Percentiles rank a stretch among this genome's conserved stretches.
Evolutionary conservation across 257 asterid genomes (phyloP).

Genomic region (Pogostemon cablin): DNA sequence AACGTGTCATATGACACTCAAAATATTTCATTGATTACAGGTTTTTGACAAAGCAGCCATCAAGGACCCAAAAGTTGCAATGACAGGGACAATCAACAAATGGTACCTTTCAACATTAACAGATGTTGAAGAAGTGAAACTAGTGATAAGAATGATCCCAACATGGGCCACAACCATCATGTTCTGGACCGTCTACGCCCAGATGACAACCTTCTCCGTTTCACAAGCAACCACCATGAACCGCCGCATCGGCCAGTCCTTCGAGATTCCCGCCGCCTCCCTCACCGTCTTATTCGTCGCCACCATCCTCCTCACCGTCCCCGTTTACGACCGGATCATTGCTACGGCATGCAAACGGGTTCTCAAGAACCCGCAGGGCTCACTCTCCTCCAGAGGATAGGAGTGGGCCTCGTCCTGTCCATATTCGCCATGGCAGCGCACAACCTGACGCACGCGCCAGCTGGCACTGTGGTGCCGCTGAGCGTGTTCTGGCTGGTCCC

Average conservation of each 20-base stretch:
- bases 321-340: slow-evolving; percentile 59
- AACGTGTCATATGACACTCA: too few species aligned
- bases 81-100: slow-evolving; percentile 30
- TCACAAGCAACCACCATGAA: slow-evolving; percentile 82
- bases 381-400: slow-evolving; percentile 70
- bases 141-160: slow-evolving; percentile 73
- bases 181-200: slow-evolving; percentile 86
- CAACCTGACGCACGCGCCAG: slow-evolving; percentile 33
- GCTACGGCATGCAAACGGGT: slow-evolving; percentile 45
- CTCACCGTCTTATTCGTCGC: slow-evolving; percentile 75
- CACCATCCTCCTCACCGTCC: slow-evolving; percentile 63
- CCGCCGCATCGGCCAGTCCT: slow-evolving; percentile 54
- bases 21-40: slow-evolving; percentile 18
- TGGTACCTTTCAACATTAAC: slow-evolving; percentile 77
- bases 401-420: slow-evolving; percentile 55
- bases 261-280: slow-evolving; percentile 72
- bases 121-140: slow-evolving; percentile 84
- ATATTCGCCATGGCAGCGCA: slow-evolving; percentile 57
- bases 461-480: slow-evolving; percentile 35
- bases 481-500: slow-evolving; percentile 79
- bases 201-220: slow-evolving; percentile 88
- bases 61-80: slow-evolving; percentile 38
- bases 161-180: slow-evolving; percentile 86
- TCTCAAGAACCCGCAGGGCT: slow-evolving; percentile 55
- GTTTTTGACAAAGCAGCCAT: slow-evolving; percentile 83